Percentiles rank a stretch among this genome's conserved stretches.
These are phyloP conservation scores for Petasospora fabianii DNA, from an alignment of 1,139 yeast species.

Conservation along the genomic window DNA sequence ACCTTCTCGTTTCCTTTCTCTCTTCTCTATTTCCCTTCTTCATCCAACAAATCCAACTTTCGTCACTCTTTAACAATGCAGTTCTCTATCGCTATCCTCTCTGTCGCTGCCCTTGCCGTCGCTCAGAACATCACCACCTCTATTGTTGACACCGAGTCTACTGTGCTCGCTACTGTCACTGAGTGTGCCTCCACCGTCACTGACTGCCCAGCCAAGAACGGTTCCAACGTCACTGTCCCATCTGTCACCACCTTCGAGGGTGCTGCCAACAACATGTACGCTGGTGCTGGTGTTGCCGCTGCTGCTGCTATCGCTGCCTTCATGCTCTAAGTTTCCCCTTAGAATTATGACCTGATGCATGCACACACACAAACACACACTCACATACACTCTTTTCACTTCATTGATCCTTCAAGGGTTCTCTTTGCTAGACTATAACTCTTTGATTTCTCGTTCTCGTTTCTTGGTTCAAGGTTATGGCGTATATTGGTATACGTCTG, in stretches of 20 bases:
- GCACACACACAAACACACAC: too few relatives aligned
- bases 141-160: constrained; percentile 18
- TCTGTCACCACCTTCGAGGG: constrained; percentile 33
- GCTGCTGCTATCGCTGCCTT: constrained; percentile 34
- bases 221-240: constrained; percentile 25
- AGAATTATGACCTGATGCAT: not conserved
- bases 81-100: constrained; percentile 32
- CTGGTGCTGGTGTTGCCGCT: constrained; percentile 37
- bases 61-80: constrained; percentile 32
- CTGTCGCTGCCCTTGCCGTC: constrained; percentile 30
- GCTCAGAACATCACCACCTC: constrained; percentile 28
- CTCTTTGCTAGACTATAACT: not conserved
- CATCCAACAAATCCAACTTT: constrained; percentile 19
- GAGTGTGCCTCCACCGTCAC: constrained; percentile 32
- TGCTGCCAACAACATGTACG: constrained; percentile 32
- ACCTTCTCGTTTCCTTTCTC: not conserved
- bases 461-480: constrained; percentile 1
- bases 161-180: constrained; percentile 30
- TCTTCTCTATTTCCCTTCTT: not conserved
- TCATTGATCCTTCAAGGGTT: not conserved
- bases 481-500: constrained; percentile 1
- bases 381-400: not conserved
- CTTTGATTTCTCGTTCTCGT: not conserved
- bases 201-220: constrained; percentile 31
- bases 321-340: constrained; percentile 20